Base-by-base conservation (phyloP, 768 basidiomycete genomes). In the Pleurotus pulmonarius region DNA sequence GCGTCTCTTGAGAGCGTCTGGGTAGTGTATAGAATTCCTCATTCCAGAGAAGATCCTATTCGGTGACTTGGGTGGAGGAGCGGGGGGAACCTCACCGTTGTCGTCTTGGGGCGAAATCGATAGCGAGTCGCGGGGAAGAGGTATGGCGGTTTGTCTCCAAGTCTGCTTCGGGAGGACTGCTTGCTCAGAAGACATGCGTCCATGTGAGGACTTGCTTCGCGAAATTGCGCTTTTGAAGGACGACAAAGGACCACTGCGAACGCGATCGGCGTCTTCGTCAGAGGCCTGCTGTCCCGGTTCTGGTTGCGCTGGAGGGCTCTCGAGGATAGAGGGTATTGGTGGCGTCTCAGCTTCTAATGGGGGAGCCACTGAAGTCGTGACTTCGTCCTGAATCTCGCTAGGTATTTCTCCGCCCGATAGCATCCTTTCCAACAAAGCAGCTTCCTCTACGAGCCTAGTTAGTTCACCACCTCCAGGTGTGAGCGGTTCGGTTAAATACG, bases 381-480 rank as follows among this genome's bases (percentile, higher is more conserved):
- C 55, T 52, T 58, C 49, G 57, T 34, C 39, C 37, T 60, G 18
- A n/a, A 61, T 59, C 55, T 79, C 78, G 47, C 67, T 67, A 1
- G 77, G 76, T 12, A 80, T 64, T 48, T 78, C 77, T 3, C 83
- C 83, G 25, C 73, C 72, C 43, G 74, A 75, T 40, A 88, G 69
- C 56, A 74, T 74, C 63, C 75, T 65, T 70, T 87, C 86, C 46
- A 88, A 65, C 53, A 81, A 61, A 26, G 85, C 81, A 5, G 86
- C 82, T 49, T 85, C 81, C 44, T 81, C 78, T 24, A 87, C 63
- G 46, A 88, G 68, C 29, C 72, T 66, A 3, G 80, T 75, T 55
- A 88, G 64, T 46, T 88, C 86, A 2, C 77, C 78, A 29, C 60
- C 69, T 5, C 76, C 80, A 29, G 82, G 81, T 63, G 75, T 84